Evolutionary conservation across 2,329 filamentous ascomycete genomes (phyloP), one percentile per base, ranked within the genome.

Genomic region (Apiospora koreana): DNA sequence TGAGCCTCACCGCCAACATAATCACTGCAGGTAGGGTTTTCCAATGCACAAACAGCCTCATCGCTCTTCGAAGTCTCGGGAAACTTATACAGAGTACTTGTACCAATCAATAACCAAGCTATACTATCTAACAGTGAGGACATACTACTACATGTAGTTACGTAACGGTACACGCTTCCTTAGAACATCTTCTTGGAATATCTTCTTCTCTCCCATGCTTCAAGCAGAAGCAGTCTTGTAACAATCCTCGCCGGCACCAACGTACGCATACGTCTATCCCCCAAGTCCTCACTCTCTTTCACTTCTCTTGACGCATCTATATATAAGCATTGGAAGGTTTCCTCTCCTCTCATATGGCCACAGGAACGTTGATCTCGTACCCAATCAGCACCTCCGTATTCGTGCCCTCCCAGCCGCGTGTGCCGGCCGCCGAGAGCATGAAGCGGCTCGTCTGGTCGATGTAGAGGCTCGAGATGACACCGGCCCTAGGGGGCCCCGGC

Each of bases 341-440:
- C 12, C 3, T 58, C 18, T 62, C 18, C 9, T n/a, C 31, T 62
- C 31, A 62, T 8, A 35, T 14, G 25, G 54, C 54, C 16, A 38
- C 38, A 3, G 66, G 66, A 10, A 68, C 66, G 23, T 68, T 68
- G 28, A 99, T 97, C 83, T 99, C 96, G 81, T 99, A 99, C 21
- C 96, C 96, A 69, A 99, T 89, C 71, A 99, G 80, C 0, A 96
- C 94, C 83, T 99, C 96, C 0, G 96, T 98, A 45, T 88, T 91
- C 25, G 88, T 91, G 1, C 96, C 96, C 80, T 98, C 96, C 96
- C 96, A 99, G 0, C 96, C 96, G 72, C 96, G 85, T 72, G 96
- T 98, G 0, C 96, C 96, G 5, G 94, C 95, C 0, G 94, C 93
- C 1, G 93, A 95, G 43, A 99, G 88, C 92, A 99, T 95, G 78